Evolutionary conservation across 148 eudicot genomes (phyloP).

Genomic region (Diospyros kaki): DNA sequence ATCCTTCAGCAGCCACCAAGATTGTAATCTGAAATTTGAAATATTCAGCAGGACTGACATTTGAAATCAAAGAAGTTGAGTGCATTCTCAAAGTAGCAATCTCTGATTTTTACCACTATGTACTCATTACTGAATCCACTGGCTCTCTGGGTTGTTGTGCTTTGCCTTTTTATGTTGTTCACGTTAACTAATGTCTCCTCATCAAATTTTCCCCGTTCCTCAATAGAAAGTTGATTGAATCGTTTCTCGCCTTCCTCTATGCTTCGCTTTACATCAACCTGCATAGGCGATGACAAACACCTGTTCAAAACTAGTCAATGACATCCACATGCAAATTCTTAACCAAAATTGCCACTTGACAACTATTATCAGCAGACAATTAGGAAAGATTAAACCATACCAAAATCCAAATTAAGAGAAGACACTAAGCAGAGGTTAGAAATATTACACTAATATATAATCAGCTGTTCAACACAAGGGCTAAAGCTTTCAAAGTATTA

Average conservation of each 20-base stretch:
- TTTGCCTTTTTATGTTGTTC: slow-evolving; percentile 69
- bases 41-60: background rate
- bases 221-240: slow-evolving; percentile 87
- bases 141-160: slow-evolving; percentile 48
- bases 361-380: background rate
- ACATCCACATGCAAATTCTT: background rate
- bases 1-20: slow-evolving; percentile 93
- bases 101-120: slow-evolving; percentile 64
- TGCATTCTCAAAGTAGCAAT: background rate
- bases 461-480: too few species aligned
- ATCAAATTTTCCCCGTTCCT: slow-evolving; percentile 91
- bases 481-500: too few species aligned
- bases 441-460: too few species aligned
- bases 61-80: background rate
- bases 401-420: background rate
- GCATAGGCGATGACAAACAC: slow-evolving; percentile 13
- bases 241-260: slow-evolving; percentile 82
- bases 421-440: too few species aligned
- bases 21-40: slow-evolving; percentile 58
- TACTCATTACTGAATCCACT: slow-evolving; percentile 89
- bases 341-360: background rate
- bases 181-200: slow-evolving; percentile 97
- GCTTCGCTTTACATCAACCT: slow-evolving; percentile 78
- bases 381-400: background rate
- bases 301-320: slow-evolving; percentile 5